Evolutionary conservation across 1,284 basidiomycete genomes (phyloP), one percentile per base, ranked within the genome.

Genomic region (Boletus mariae): DNA sequence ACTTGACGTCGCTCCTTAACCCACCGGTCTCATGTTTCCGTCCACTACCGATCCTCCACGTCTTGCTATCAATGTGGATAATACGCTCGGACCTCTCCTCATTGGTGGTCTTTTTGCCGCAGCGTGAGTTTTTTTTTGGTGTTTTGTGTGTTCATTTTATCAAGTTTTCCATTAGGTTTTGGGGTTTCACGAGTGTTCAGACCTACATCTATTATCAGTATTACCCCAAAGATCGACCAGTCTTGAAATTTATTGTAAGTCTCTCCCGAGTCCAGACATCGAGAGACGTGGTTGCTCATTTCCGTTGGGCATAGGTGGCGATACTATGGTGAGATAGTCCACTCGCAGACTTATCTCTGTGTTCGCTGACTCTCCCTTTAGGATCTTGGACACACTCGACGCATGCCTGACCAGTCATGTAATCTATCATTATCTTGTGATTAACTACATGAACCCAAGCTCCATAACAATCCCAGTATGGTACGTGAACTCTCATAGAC

Each of bases 121-220:
- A 62, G 73, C 73, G 79, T 81, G 62, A 8, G 52, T 23, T 9
- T 43, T n/a, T 23, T 42, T 8, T 11, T 34, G 9, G 42, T 9
- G 4, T 26, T 26, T 4, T 10, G 6, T 20, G 20, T 2, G 20
- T 20, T 20, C 20, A 20, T 9, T 3, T 40, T 25, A 11, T 17
- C 29, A 17, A 41, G 3, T 8, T 25, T 43, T 46, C 38, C 12
- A 2, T 15, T 53, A 83, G 82, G 26, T 64, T 84, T 11, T 84
- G 78, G 73, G 82, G 82, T 43, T 65, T 83, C 1, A 82, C 80
- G 8, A 80, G 76, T 55, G 73, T 75, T 10, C 82, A 84, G 61
- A 75, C 75, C 4, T 80, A 74, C 55, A 71, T 75, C 11, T 84
- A 79, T 63, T 83, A 78, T 59, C 68, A 71, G 52, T 62, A 69